These are phyloP conservation scores for Xylaria scruposa DNA, from an alignment of 495 filamentous ascomycete species.

Conservation along the genomic window DNA sequence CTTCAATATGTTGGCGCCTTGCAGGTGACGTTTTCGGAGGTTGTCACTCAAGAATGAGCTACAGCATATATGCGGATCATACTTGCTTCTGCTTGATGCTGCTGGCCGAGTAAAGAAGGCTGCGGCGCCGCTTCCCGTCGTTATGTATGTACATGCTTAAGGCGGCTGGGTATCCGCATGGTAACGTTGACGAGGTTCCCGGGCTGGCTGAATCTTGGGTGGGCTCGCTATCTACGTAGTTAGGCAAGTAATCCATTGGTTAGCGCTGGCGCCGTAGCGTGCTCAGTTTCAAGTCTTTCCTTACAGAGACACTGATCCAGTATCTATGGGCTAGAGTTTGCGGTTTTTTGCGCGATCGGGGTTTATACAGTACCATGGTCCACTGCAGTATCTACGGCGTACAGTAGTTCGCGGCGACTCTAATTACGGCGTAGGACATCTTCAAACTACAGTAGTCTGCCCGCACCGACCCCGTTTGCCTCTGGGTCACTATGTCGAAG, in stretches of 20 bases:
- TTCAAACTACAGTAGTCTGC: neutral
- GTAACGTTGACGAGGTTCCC: conserved; percentile 26
- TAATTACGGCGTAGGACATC: neutral
- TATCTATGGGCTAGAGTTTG: conserved; percentile 7
- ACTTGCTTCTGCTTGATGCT: conserved; percentile 46
- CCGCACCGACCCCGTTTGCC: neutral
- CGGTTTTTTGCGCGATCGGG: conserved; percentile 24
- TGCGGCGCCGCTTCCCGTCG: conserved; percentile 27
- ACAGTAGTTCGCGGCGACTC: neutral
- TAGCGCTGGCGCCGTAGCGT: neutral
- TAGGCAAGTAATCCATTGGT: neutral
- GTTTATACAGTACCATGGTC: neutral
- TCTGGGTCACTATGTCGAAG: neutral
- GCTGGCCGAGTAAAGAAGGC: conserved; percentile 24
- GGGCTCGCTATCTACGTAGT: neutral
- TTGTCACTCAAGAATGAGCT: conserved; percentile 31
- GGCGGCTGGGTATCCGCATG: conserved; percentile 27
- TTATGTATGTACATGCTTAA: conserved; percentile 8
- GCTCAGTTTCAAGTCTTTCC: neutral
- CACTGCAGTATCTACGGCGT: neutral
- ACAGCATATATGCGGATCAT: conserved; percentile 46
- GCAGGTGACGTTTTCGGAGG: conserved; percentile 33
- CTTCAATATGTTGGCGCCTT: conserved; percentile 5
- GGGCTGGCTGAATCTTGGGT: conserved; percentile 20
- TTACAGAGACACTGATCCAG: neutral